Percentiles rank a stretch among this genome's conserved stretches.
Evolutionary conservation across 2,329 filamentous ascomycete genomes (phyloP).

Genomic region (Penicillium oxalicum): DNA sequence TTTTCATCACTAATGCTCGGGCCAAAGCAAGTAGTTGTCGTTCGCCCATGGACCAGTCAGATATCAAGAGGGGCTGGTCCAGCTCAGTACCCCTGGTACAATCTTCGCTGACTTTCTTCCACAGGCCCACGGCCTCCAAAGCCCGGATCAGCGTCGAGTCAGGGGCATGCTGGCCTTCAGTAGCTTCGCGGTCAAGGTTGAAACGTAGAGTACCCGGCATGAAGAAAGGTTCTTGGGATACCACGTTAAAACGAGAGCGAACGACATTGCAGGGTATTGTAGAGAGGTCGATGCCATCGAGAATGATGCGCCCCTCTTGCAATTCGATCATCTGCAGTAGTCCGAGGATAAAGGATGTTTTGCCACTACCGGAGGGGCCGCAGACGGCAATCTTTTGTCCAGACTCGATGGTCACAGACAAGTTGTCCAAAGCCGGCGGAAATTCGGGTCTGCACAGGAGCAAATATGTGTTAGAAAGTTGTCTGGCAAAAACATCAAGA

Average conservation of each 20-base stretch:
- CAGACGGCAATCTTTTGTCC: slow-evolving; percentile 30
- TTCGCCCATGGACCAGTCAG: slow-evolving; percentile 62
- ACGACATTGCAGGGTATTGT: slow-evolving; percentile 11
- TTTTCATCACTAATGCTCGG: slow-evolving; percentile 51
- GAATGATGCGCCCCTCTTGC: slow-evolving; percentile 16
- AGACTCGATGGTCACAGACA: slow-evolving; percentile 20
- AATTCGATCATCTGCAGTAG: slow-evolving; percentile 25
- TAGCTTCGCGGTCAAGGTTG: slow-evolving; percentile 21
- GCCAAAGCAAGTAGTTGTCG: slow-evolving; percentile 67
- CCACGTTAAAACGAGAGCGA: slow-evolving; percentile 17
- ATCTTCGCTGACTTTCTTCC: slow-evolving; percentile 16
- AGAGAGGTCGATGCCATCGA: slow-evolving; percentile 21
- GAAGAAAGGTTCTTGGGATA: slow-evolving; percentile 25
- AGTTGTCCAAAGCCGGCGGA: slow-evolving; percentile 17
- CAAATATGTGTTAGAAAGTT: background rate
- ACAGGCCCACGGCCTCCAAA: slow-evolving; percentile 20
- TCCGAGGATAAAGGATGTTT: slow-evolving; percentile 18
- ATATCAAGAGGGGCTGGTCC: slow-evolving; percentile 30
- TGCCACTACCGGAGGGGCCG: slow-evolving; percentile 21
- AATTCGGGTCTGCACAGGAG: background rate
- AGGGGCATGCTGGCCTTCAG: slow-evolving; percentile 18
- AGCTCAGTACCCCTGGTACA: slow-evolving; percentile 13
- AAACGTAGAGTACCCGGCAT: slow-evolving; percentile 21
- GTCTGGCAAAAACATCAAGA: background rate
- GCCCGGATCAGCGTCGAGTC: slow-evolving; percentile 20